Evolutionary conservation across 2,329 filamentous ascomycete genomes (phyloP), one percentile per base, ranked within the genome.

Genomic region (Claviceps sp.): DNA sequence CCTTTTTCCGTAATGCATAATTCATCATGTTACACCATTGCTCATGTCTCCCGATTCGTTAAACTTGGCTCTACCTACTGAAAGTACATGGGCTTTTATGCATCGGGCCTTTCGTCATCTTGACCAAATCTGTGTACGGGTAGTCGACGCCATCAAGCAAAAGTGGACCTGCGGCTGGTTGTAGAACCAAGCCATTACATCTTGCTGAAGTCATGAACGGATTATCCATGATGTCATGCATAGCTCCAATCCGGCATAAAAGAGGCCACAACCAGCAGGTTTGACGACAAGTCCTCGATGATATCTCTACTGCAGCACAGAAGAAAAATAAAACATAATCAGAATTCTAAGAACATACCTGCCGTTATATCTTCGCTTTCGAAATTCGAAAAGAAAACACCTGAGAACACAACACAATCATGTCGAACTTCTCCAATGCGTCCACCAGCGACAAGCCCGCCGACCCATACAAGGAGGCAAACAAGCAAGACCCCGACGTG

Each of bases 391-490:
- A 34, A 11, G 9, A 24, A 42, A 9, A 42, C 16, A 42, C n/a
- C 18, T n/a, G 8, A 42, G 8, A 38, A 41, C 16, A 22, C 1
- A 18, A 40, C 18, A 16, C 13, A 47, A 41, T 16, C 51, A 81
- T 61, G 70, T 70, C 58, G 60, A 70, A 58, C 60, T 66, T 62
- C 61, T 65, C 66, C 64, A 85, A 84, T 66, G 68, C 81, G 41
- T 67, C 74, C 56, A 80, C 79, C 43, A 81, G 79, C 62, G 71
- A 70, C 67, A 80, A 84, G 69, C 71, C 79, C 43, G 79, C 74
- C 50, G 86, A 93, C 68, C 87, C 87, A 2, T 95, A 94, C 74
- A 88, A 81, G 63, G 79, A 83, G 69, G 89, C 86, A 70, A 73
- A 81, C 53, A 77, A 88, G 45, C 76, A 82, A 46, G 71, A 79